Conservation (phyloP, 1,284 basidiomycete species). For the Ustilago crameri region DNA sequence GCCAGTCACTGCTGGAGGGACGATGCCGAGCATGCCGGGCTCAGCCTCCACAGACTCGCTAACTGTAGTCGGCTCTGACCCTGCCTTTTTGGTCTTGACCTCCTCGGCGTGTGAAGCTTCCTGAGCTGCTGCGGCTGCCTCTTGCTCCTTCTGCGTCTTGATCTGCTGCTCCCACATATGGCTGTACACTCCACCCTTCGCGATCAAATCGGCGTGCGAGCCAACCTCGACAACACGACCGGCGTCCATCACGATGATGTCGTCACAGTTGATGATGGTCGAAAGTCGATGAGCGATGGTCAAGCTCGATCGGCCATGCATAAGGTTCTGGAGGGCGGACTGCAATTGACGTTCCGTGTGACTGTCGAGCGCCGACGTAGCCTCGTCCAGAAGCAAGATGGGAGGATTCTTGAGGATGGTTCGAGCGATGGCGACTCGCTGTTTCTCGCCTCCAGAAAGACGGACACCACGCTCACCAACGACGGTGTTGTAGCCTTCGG, state of each 20-base stretch:
- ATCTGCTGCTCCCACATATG: slow-evolving; percentile 66
- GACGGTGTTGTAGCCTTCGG: slow-evolving; percentile 79
- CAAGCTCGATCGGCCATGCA: slow-evolving; percentile 65
- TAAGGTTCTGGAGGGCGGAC: slow-evolving; percentile 60
- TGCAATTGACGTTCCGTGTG: slow-evolving; percentile 65
- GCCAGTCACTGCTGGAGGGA: slow-evolving; percentile 41
- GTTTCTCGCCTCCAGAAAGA: slow-evolving; percentile 76
- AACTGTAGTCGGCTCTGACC: neutral
- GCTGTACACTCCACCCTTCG: slow-evolving; percentile 52
- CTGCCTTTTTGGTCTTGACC: slow-evolving; percentile 5
- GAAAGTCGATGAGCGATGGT: slow-evolving; percentile 67
- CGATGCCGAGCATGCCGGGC: slow-evolving; percentile 45
- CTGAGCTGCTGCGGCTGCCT: slow-evolving; percentile 46
- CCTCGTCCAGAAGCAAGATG: slow-evolving; percentile 83
- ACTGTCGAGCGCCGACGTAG: slow-evolving; percentile 73
- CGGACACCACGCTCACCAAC: slow-evolving; percentile 85
- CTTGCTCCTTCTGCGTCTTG: slow-evolving; percentile 65
- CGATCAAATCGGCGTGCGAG: slow-evolving; percentile 63
- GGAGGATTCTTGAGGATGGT: slow-evolving; percentile 87
- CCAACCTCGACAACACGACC: slow-evolving; percentile 60
- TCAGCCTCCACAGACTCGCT: slow-evolving; percentile 5
- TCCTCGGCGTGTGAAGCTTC: slow-evolving; percentile 15
- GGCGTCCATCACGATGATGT: slow-evolving; percentile 61
- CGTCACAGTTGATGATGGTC: slow-evolving; percentile 66
- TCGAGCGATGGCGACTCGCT: slow-evolving; percentile 85